A percentile compares a stretch with the other conserved stretches of the same genome.
These are phyloP conservation scores for Magnolia kwangsiensis DNA, from an alignment of 164 flowering plant genomes.

Conservation along the genomic window DNA sequence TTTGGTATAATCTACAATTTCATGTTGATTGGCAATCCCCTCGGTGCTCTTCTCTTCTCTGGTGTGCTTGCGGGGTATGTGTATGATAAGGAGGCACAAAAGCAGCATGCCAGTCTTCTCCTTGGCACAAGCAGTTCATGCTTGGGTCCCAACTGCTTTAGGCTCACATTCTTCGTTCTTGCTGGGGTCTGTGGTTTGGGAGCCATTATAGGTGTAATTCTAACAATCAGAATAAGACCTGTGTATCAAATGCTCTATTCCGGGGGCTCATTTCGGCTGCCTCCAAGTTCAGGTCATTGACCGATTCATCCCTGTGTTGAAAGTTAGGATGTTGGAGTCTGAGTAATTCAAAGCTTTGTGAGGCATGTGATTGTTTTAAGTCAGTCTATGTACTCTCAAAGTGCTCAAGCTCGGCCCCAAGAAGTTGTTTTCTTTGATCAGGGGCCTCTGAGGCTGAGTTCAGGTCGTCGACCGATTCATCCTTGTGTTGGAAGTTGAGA, in stretches of 20 bases:
- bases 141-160: constrained; percentile 71
- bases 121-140: constrained; percentile 37
- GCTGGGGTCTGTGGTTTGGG: constrained; percentile 70
- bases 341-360: no score
- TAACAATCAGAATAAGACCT: constrained; percentile 57
- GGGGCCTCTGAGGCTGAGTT: no score
- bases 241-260: constrained; percentile 85
- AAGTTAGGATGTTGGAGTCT: no score
- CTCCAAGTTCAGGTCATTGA: constrained; percentile 41
- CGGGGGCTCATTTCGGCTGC: constrained; percentile 72
- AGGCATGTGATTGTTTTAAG: no score
- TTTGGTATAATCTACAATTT: constrained; percentile 72
- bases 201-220: constrained; percentile 47
- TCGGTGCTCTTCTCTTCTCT: constrained; percentile 84
- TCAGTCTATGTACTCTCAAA: no score
- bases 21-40: constrained; percentile 69
- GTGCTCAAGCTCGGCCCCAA: no score
- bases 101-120: constrained; percentile 38
- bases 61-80: constrained; percentile 66
- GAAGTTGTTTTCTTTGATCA: no score
- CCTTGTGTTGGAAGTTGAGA: no score
- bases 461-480: no score
- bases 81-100: constrained; percentile 66
- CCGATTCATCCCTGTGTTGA: no score
- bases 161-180: constrained; percentile 62